Base-by-base conservation (phyloP, 2,329 filamentous ascomycete species). In the Teratosphaeria viscida region DNA sequence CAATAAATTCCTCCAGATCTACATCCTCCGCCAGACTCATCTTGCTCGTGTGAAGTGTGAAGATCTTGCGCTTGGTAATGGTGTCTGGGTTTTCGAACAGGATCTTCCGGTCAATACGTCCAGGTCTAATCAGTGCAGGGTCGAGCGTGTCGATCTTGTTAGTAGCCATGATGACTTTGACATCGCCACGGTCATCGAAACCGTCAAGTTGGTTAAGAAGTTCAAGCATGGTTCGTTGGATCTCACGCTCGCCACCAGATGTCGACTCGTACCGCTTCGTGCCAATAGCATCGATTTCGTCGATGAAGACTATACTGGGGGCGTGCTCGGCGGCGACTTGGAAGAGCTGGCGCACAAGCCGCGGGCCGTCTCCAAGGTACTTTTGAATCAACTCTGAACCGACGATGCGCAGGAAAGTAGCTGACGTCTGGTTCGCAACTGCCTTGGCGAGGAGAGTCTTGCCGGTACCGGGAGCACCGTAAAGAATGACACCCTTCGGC, bases 111-210 rank as follows among this genome's bases (percentile, higher is more conserved):
- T 99, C 94, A 75, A 99, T 99, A 82, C 94, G 92, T 64, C 94
- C 94, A 53, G 94, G 94, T 66, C 94, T 88, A 72, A 99, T 99
- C 67, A 99, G 81, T 19, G 94, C 94, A 59, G 94, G 94, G 72
- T 99, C 95, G 32, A 99, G 82, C 3, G 90, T 95, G 67, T 99
- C 95, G 67, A 99, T 99, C 84, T 99, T 99, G 85, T 99, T 99
- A 66, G 94, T 99, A 12, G 94, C 95, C 92, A 99, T 97, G 75
- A 99, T 92, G 63, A 99, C 94, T 81, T 99, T 99, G 76, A 99
- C 92, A 73, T 99, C 94, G 67, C 94, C 95, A 62, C 94, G 89
- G 75, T 99, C 95, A 72, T 99, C 94, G 77, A 99, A 99, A 70
- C 94, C 94, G 73, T 99, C 94, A 8, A 99, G 86, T 79, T 99